Evolutionary conservation across 2,329 filamentous ascomycete species (phyloP), one percentile per base, ranked within the genome.

Genomic region (Fusarium humuli): DNA sequence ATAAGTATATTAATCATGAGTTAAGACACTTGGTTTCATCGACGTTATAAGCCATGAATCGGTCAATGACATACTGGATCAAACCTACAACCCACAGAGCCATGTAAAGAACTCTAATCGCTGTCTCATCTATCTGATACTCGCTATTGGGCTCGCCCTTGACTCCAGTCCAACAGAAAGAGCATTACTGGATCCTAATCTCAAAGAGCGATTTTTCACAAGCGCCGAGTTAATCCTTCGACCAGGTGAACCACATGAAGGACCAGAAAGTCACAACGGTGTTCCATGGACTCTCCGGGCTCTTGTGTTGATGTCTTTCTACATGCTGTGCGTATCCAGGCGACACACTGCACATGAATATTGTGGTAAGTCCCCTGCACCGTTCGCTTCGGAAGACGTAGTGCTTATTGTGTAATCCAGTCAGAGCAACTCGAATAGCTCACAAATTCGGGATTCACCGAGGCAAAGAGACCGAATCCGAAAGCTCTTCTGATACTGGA

Each of bases 201-300:
- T 85, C 68, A 87, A 88, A n/a, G 89, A 91, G 68, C 78, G 87
- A 13, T 90, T 91, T 74, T 92, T 89, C 72, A 80, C 84, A 18
- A 88, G 85, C 66, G 89, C 89, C 7, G 88, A 86, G 68, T 82
- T 81, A 44, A 79, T 90, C 18, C 80, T 79, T 47, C 79, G 81
- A 2, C 76, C 81, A 2, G 77, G 22, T 8, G 47, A 53, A 30
- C n/a, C 55, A 22, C 37, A 37, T 13, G 50, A 37, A 37, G 46
- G 44, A 22, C 22, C 42, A 14, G 44, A 54, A 18, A 27, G 23
- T 49, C 88, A 91, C 72, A 86, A 90, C 71, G 86, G 85, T 23
- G 86, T 90, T 58, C 86, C 91, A 61, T 90, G 88, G 86, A 88
- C 87, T 14, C 84, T 92, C 48, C 89, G 91, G 73, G 88, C 88